Evolutionary conservation across 345 rosid species (phyloP), one percentile per base, ranked within the genome.

Genomic region (Boechera divaricarpa): DNA sequence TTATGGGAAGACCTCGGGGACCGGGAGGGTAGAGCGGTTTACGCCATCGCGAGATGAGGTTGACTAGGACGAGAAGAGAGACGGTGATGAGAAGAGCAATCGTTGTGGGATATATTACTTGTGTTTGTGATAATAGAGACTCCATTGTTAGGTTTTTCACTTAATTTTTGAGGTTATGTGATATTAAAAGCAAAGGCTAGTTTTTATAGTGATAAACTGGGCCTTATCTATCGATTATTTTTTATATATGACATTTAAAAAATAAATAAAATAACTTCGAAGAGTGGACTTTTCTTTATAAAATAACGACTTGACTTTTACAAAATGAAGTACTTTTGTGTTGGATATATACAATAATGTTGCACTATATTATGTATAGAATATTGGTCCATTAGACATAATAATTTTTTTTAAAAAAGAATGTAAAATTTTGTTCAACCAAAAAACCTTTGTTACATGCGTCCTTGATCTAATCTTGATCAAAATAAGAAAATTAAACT

Each of bases 11-110:
- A 5, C 97, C 98, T 73, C 73, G 89, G 0, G 98, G 98, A 2
- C 97, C 96, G 2, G 94, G 98, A 2, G 98, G 98, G 73, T 77
- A 87, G 0, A 88, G 94, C 18, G 56, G 63, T 66, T 78, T 81
- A 18, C 83, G 65, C 32, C 91, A 85, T 5, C 76, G 79, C 5
- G 77, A 47, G 72, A 77, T 24, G 7, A 86, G 59, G 26, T 78
- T 72, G 21, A 68, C 18, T 44, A 88, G 18, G 61, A 85, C 63
- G 31, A 70, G 53, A 82, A 67, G 35, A 44, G 38, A 32, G 38
- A 64, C 13, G 2, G 48, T 44, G 63, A 39, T 73, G 6, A 74
- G 38, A 54, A 74, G 29, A 74, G 29, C 18, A 45, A 67, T 47
- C 74, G 55, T 81, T 3, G 79, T 61, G 5, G 63, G 62, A 59